Base-by-base conservation (phyloP, 495 filamentous ascomycete genomes). In the Penicillium cinerascens region DNA sequence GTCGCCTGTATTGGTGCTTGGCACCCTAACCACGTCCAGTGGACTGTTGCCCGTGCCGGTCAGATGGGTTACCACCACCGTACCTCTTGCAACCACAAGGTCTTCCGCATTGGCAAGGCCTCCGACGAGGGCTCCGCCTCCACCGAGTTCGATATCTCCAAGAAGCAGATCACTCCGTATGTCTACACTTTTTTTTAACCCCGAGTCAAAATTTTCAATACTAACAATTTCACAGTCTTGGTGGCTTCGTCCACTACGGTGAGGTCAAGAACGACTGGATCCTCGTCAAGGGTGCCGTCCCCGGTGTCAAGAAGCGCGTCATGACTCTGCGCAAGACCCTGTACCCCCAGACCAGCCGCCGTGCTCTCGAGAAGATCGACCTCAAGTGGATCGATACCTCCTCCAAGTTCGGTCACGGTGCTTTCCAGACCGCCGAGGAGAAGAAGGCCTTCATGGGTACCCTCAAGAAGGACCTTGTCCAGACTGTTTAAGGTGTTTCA, bases 381-480 rank as follows among this genome's bases (percentile, higher is more conserved):
- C 87, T 99, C 78, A 99, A 99, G 80, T 99, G 95, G 95, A 97
- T 99, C 84, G 95, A 99, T 69, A 99, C 95, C 60, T 96, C 91
- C 42, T 96, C 91, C 78, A 95, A 99, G 85, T 99, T 97, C 81
- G 95, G 95, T 75, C 95, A 99, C 81, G 95, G 95, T 85, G 93
- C 89, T 71, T 99, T 95, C 88, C 95, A 99, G 82, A 97, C 92
- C 46, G 78, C 85, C 67, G 87, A 87, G 70, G 95, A 99, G 87
- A 99, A 99, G 91, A 93, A 91, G 80, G 86, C 86, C 76, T 91
- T 86, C 82, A 64, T 96, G 77, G 95, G 95, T 78, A 95, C 91
- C 42, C 87, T 99, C 86, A 99, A 99, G 91, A 97, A 97, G 89
- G 92, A 97, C 68, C 78, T 97, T 58, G 77, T 74, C 63, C 70